Base-by-base conservation (phyloP, 2,329 filamentous ascomycete genomes). In the Venturia asperata region DNA sequence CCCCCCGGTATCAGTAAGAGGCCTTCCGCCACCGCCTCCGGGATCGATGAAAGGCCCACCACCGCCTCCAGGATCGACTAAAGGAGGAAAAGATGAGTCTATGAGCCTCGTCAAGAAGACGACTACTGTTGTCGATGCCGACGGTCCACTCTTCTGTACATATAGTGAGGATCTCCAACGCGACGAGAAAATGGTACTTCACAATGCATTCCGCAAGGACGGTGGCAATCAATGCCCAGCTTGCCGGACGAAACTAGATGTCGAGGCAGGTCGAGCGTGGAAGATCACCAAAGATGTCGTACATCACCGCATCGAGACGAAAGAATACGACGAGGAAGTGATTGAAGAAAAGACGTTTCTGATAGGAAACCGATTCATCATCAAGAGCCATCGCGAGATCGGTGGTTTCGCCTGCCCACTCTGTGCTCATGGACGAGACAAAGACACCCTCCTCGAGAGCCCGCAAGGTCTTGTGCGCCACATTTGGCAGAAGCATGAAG, bases 391-490 rank as follows among this genome's bases (percentile, higher is more conserved):
- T 58, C 75, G 74, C 0, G 69, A 70, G 1, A 71, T 73, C 17
- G 74, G 74, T 39, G 71, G 73, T 66, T 76, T 72, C 63, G 75
- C 75, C 5, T 76, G 75, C 64, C 71, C 74, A 6, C 70, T 76
- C 3, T 76, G 75, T 65, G 72, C 67, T 58, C 67, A 68, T 58
- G 65, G 70, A n/a, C 67, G 73, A 3, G 74, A 76, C 1, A 70
- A 73, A 1, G 74, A 76, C 68, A 74, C 74, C 0, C 70, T 76
- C 6, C 75, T 74, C 34, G 68, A 74, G 3, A 73, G 68, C 9
- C 72, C 74, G 17, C 73, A 75, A 63, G 69, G 69, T n/a, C 63
- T 76, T 17, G 73, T 76, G 2, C 73, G 74, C 27, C 74, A 76
- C 49, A 73, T 76, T 1, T 74, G 73, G 1, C 70, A 69, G 9